Percentiles rank a stretch among this genome's conserved stretches.
phyloP scores from a whole-genome alignment of 2,329 filamentous ascomycete genomes.

The Pyrenophora tritici-repentis region DNA sequence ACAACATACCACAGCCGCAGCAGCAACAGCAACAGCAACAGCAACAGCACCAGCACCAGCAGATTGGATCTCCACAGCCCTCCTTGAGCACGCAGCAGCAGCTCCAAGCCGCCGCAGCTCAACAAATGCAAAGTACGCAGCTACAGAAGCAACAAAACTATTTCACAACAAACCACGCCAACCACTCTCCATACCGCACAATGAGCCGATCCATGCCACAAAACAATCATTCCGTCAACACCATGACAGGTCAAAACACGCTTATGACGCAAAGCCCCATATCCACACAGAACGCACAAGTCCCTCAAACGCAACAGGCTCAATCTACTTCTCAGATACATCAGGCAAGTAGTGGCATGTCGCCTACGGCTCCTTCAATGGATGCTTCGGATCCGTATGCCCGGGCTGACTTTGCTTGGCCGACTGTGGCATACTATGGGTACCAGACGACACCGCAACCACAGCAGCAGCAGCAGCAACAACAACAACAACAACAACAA shows the following conservation, averaged over 20 bases:
- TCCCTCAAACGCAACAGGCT: constrained; percentile 21
- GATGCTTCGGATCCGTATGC: constrained; percentile 30
- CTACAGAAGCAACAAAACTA: constrained; percentile 29
- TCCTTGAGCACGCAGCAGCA: constrained; percentile 22
- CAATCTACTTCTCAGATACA: constrained; percentile 25
- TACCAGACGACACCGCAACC: constrained; percentile 28
- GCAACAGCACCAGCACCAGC: constrained; percentile 17
- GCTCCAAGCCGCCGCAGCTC: constrained; percentile 24
- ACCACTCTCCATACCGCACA: constrained; percentile 28
- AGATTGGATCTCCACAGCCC: constrained; percentile 1
- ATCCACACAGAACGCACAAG: constrained; percentile 9
- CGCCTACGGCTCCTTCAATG: constrained; percentile 17
- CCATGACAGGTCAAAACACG: constrained; percentile 9
- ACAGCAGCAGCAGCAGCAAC: constrained; percentile 15
- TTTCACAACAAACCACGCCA: constrained; percentile 26
- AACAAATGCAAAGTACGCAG: constrained; percentile 26
- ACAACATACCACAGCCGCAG: constrained; percentile 5
- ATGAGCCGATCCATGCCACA: constrained; percentile 32
- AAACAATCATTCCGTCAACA: constrained; percentile 14
- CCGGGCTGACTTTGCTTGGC: constrained; percentile 34
- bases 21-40: constrained; percentile 16
- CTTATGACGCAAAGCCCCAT: constrained; percentile 13
- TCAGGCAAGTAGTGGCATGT: background rate
- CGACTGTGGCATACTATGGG: constrained; percentile 28
- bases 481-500: constrained; percentile 22